A percentile compares a stretch with the other conserved stretches of the same genome.
Evolutionary conservation across 306 rosid species (phyloP).

Genomic region (Begonia masoniana): DNA sequence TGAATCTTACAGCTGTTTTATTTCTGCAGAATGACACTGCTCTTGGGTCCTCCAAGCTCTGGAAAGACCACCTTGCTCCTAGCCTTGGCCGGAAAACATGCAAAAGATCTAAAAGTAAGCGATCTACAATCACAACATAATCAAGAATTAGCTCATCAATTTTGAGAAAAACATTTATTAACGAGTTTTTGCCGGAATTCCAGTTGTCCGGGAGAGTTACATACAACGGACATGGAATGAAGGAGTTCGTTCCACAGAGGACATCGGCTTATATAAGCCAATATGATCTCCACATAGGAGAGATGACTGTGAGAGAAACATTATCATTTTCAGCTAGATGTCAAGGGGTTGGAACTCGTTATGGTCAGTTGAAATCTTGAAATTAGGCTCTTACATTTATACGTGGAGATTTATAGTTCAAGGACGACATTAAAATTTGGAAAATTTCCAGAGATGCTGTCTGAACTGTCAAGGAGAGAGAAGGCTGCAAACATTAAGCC

Average conservation of each 20-base stretch:
- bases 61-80: constrained; percentile 68
- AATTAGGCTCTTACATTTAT: too few relatives aligned
- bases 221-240: constrained; percentile 68
- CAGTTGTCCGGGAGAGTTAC: constrained; percentile 71
- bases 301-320: constrained; percentile 89
- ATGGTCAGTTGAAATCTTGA: constrained; percentile 28
- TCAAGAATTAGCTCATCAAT: too few relatives aligned
- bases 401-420: too few relatives aligned
- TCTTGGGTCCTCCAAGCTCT: constrained; percentile 86
- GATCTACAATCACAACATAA: not conserved
- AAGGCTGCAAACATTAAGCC: constrained; percentile 69
- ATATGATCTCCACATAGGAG: constrained; percentile 72
- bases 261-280: constrained; percentile 77
- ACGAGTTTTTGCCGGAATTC: constrained; percentile 4
- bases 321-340: constrained; percentile 87
- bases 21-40: constrained; percentile 65
- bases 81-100: constrained; percentile 70
- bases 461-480: constrained; percentile 74
- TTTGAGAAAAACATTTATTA: not conserved
- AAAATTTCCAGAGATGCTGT: constrained; percentile 47
- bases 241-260: constrained; percentile 74
- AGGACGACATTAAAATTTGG: not conserved
- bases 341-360: constrained; percentile 77
- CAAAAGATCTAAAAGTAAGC: constrained; percentile 24
- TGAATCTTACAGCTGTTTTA: not conserved